Conservation (phyloP, 108 stramenopile genomes). For the Skeletonema tropicum region DNA sequence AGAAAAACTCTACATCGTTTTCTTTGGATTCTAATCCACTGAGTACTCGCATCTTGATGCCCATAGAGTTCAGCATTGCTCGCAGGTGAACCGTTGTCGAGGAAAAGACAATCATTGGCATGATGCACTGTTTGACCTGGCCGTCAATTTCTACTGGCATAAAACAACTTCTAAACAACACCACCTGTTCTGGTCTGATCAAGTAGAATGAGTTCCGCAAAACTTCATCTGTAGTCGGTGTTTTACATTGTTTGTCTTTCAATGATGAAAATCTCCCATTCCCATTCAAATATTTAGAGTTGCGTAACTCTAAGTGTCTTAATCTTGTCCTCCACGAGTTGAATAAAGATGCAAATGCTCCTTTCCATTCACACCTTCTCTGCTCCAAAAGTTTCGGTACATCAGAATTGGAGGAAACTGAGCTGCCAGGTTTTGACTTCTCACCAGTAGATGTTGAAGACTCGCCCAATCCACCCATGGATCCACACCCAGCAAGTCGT, state of each 20-base stretch:
- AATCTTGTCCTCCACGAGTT: constrained; percentile 44
- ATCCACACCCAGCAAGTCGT: constrained; percentile 29
- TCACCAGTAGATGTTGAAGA: constrained; percentile 9
- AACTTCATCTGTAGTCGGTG: constrained; percentile 20
- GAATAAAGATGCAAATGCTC: constrained; percentile 48
- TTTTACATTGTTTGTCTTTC: neutral
- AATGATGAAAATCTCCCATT: neutral
- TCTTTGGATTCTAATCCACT: neutral
- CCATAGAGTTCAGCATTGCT: constrained; percentile 37
- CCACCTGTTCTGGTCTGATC: constrained; percentile 27
- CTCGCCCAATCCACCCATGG: constrained; percentile 38
- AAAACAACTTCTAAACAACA: constrained; percentile 44
- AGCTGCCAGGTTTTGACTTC: neutral
- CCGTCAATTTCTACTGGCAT: neutral
- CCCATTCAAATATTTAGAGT: neutral
- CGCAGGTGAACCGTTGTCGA: constrained; percentile 48
- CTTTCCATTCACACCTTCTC: constrained; percentile 55
- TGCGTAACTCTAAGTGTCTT: constrained; percentile 12
- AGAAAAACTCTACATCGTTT: constrained; percentile 12
- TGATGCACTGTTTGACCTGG: constrained; percentile 12
- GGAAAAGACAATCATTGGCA: constrained; percentile 50
- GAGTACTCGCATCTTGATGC: constrained; percentile 30
- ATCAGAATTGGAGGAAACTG: constrained; percentile 6
- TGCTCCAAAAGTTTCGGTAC: constrained; percentile 26
- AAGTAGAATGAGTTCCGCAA: constrained; percentile 53